A percentile compares a stretch with the other conserved stretches of the same genome.
Conservation (phyloP, 1,284 basidiomycete species). For the Moesziomyces parantarcticus region DNA sequence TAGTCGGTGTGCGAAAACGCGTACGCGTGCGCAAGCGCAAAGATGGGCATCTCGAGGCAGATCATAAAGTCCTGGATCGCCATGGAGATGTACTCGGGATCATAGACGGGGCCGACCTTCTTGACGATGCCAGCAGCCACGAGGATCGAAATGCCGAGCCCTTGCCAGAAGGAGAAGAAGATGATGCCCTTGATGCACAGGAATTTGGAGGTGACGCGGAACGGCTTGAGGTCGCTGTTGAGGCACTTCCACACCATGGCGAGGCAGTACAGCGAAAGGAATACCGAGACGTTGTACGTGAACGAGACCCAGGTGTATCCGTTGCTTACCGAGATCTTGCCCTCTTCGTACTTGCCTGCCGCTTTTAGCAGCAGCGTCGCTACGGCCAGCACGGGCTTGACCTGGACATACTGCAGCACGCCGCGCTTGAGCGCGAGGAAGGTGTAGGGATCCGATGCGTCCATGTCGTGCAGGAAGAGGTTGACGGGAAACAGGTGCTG, state of each 20-base stretch:
- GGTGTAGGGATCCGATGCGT: constrained; percentile 75
- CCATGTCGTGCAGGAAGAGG: constrained; percentile 57
- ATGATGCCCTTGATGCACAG: constrained; percentile 93
- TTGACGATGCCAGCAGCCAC: constrained; percentile 83
- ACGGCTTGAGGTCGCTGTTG: constrained; percentile 59
- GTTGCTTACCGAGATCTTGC: constrained; percentile 80
- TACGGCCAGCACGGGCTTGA: constrained; percentile 89
- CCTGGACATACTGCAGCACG: constrained; percentile 95
- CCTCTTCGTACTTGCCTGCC: constrained; percentile 88
- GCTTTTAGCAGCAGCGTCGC: constrained; percentile 88
- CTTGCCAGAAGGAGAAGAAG: constrained; percentile 98
- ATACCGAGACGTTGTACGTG: constrained; percentile 73
- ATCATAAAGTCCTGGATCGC: constrained; percentile 71
- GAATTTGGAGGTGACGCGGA: constrained; percentile 72
- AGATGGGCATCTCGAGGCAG: constrained; percentile 97
- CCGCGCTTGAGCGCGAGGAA: constrained; percentile 94
- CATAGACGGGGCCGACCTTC: constrained; percentile 79
- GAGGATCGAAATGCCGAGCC: constrained; percentile 82
- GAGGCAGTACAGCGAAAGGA: constrained; percentile 69
- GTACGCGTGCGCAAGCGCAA: constrained; percentile 90
- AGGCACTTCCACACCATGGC: constrained; percentile 66
- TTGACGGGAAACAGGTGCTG: constrained; percentile 85
- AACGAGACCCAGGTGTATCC: constrained; percentile 78
- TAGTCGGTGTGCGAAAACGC: constrained; percentile 74
- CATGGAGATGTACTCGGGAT: constrained; percentile 73